Evolutionary conservation across 2,329 filamentous ascomycete genomes (phyloP), one percentile per base, ranked within the genome.

Genomic region (Zasmidium angulare): DNA sequence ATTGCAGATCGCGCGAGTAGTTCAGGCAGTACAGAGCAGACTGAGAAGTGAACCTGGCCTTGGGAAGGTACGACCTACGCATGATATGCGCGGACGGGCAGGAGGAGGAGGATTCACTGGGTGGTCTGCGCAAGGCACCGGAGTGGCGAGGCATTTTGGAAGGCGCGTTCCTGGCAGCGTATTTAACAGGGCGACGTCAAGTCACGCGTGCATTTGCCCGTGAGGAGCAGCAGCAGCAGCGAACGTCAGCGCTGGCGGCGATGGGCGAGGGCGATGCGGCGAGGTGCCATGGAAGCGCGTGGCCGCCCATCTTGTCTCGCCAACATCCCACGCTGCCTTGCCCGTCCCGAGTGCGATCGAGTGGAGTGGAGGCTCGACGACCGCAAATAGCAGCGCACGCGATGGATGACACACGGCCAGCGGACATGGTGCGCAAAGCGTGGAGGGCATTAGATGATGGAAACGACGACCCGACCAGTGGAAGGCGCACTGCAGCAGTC

Each of bases 131-230:
- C 61, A 54, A 53, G 51, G 40, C 17, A 57, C 49, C 49, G 51
- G 47, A 46, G 56, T 57, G 59, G 59, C 31, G 50, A 61, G 19
- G 22, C 59, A 61, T 62, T 19, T 46, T 55, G 54, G 46, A 60
- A 60, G 56, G 55, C 61, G 58, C 57, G 60, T 53, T 58, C 53
- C 60, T 55, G 48, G 6, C 14, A 9, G 11, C 6, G 4, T 43
- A 43, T 43, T 56, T 62, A 55, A 48, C 53, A 53, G 51, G 58
- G 58, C 61, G 51, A 50, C 54, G 50, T 47, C 36, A 43, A 53
- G 51, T 56, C 31, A 56, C 59, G 62, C 59, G 54, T 60, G 57
- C 36, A 21, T 21, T 50, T n/a, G n/a, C n/a, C n/a, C n/a, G n/a
- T n/a, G n/a, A n/a, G n/a, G n/a, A n/a, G n/a, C n/a, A n/a, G n/a